Base-by-base conservation (phyloP, 768 basidiomycete species). In the Glaciozyma antarctica region DNA sequence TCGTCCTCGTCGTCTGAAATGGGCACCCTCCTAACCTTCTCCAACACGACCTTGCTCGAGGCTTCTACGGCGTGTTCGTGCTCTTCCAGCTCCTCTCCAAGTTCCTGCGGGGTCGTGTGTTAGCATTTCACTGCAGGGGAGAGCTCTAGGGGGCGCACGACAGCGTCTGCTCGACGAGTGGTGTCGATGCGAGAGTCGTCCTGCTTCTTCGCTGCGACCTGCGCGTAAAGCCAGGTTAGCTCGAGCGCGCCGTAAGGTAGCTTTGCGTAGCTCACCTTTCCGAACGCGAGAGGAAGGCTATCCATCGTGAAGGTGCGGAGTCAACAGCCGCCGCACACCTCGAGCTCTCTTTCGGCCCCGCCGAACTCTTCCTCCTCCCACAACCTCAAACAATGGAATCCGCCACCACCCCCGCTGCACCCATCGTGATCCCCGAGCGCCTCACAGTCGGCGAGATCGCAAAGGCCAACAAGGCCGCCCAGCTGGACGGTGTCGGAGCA, bases 1-100 rank as follows among this genome's bases (percentile, higher is more conserved):
- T 84, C 75, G 34, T 75, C 71, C 73, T 61, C 68, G 13, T 66
- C 63, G 9, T 28, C 59, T 19, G 56, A 65, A 6, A 21, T 8
- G 47, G 47, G 51, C 22, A 26, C 24, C 22, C 51, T 21, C 51
- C 26, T n/a, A 5, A 24, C 15, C 51, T 28, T 52, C 26, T 52
- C 51, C n/a, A 52, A 22, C 51, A 24, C 24, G 51, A 52, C 51
- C 19, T 21, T 48, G 47, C 19, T 48, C 21, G 47, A 3, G 47
- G 47, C 16, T 48, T 48, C 47, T 21, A 48, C 12, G 19, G 47
- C n/a, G 8, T 41, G 38, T 15, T 41, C 38, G 38, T 41, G 38
- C 10, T 41, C 38, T 12, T 41, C 38, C 38, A 41, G 38, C 47
- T 48, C 47, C 21, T 21, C 21, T 21, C 17, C 47, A 21, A 24